Base-by-base conservation (phyloP, 352 stramenopile species). In the Pythium grandisporangium region DNA sequence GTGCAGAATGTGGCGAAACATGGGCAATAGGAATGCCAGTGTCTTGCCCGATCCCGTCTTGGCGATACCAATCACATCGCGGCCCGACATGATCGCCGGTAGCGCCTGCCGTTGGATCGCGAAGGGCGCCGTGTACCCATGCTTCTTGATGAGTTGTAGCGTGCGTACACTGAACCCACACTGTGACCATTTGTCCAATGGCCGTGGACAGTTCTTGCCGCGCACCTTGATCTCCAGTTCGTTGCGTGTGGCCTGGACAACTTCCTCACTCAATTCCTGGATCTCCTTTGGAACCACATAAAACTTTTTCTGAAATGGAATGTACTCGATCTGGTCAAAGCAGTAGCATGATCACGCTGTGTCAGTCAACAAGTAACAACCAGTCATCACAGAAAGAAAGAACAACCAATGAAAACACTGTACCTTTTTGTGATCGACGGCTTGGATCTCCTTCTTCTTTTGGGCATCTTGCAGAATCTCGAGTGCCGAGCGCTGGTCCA, bases 31-130 rank as follows among this genome's bases (percentile, higher is more conserved):
- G 37, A 95, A 96, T n/a, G 84, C 85, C 6, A 95, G 58, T 1
- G 84, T 95, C 51, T 96, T 96, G 35, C 84, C 84, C 1, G 84
- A 97, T 7, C 94, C 94, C n/a, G 94, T 98, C 60, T 99, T 99
- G 6, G 97, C 96, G 50, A 99, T 97, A 12, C 94, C 96, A 55
- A 99, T 99, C 2, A 99, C 91, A 65, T 99, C 97, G 27, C 97
- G 74, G 12, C 97, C 97, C 1, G 85, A 91, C 96, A 99, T 99
- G 51, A 99, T 98, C 14, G 93, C 96, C 24, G 97, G 97, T 16
- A 99, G 57, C 4, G 88, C 82, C 61, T 98, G 96, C 19, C 89
- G 79, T 57, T 99, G 97, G 45, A 99, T 98, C 0, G 96, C 80
- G 63, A 99, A 99, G 3, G 97, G 97, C 38, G 95, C 82, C 3